Evolutionary conservation across 129 eudicot genomes (phyloP), one percentile per base, ranked within the genome.

Genomic region (Chrysanthemum lavandulifolium): DNA sequence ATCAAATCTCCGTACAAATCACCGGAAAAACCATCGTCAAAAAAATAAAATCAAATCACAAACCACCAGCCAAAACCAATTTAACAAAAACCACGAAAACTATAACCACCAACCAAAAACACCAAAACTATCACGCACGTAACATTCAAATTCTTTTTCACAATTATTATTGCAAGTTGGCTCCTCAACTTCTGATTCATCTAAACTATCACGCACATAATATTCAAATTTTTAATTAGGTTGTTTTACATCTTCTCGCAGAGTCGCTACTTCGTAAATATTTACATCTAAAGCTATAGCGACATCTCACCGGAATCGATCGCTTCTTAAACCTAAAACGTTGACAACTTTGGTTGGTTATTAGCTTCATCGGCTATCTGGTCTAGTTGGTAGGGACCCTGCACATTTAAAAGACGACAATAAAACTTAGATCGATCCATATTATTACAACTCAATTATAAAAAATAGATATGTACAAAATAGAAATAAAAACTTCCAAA

Each of bases 321-420:
- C 60, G 75, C 82, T 79, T 80, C 72, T 84, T 47, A 64, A 48
- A 69, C 83, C 58, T 72, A 78, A 71, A 93, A 89, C 2, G 88
- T 73, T 27, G 89, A 82, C 61, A 93, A 62, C 70, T 89, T 93
- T 13, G 96, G 88, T 84, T 93, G 98, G 75, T 80, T 83, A 54
- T 70, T 53, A 61, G 84, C 70, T 76, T 85, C 90, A 82, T 83
- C 71, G 29, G 86, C 89, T 68, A 93, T 62, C 79, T 93, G 98
- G 29, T 92, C 94, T 65, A 92, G 98, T 61, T 92, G 98, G 76
- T 93, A 93, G 16, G 96, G 84, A 59, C 98, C 98, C 98, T 93
- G 58, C 15, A 81, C 82, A 62, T 67, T 72, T 15, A 6, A 18
- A 57, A 72, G 8, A 52, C 10, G 23, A 72, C 12, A 7, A 62